Evolutionary conservation across 2,329 filamentous ascomycete genomes (phyloP).

Genomic region (Trichoderma atroviride): DNA sequence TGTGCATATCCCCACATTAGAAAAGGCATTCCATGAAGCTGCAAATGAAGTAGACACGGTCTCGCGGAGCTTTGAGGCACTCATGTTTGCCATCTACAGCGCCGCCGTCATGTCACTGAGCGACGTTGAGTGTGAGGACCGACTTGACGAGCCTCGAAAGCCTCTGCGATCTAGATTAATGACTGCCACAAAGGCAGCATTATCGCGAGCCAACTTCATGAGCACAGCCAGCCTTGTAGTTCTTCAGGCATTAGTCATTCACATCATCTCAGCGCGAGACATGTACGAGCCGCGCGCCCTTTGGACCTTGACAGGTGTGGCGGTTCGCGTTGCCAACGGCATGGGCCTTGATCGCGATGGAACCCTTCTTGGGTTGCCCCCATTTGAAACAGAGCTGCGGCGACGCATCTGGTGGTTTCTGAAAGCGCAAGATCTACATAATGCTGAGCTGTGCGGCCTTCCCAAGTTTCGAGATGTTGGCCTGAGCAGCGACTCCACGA

Average conservation of each 20-base stretch:
- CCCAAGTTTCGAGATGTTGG: constrained; percentile 15
- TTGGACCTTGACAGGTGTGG: constrained; percentile 13
- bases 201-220: background rate
- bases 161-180: background rate
- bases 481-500: constrained; percentile 7
- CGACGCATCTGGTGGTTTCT: constrained; percentile 11
- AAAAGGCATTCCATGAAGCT: constrained; percentile 3
- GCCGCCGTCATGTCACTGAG: constrained; percentile 13
- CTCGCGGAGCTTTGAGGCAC: constrained; percentile 13
- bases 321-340: constrained; percentile 3
- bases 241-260: constrained; percentile 8
- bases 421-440: constrained; percentile 8
- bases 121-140: constrained; percentile 9
- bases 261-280: constrained; percentile 9
- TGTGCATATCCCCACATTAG: constrained; percentile 6
- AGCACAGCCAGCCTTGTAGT: constrained; percentile 1
- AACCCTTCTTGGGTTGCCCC: background rate
- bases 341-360: constrained; percentile 17
- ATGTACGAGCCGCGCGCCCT: constrained; percentile 10
- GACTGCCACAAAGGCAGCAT: background rate
- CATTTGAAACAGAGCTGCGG: background rate
- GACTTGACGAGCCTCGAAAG: constrained; percentile 13
- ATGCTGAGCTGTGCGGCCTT: constrained; percentile 13
- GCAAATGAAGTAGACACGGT: background rate
- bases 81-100: constrained; percentile 18